A percentile compares a stretch with the other conserved stretches of the same genome.
Evolutionary conservation across 768 basidiomycete species (phyloP).

Genomic region (Leccinum longicurvipes): DNA sequence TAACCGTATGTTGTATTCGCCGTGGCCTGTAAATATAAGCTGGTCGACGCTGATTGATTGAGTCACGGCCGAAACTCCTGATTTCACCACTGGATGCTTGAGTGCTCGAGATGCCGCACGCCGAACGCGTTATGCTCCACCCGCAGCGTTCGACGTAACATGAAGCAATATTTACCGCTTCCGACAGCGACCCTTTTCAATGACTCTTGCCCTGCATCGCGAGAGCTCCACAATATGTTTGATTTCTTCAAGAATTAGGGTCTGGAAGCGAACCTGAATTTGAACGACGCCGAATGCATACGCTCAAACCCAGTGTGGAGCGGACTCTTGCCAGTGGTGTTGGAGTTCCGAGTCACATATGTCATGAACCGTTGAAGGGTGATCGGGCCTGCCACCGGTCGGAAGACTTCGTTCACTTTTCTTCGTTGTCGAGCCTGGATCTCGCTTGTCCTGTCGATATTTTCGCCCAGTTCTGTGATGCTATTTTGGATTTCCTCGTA

Average conservation of each 20-base stretch:
- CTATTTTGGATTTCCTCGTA: too few relatives aligned
- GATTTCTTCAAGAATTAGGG: neutral
- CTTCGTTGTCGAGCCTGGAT: neutral
- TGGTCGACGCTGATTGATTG: neutral
- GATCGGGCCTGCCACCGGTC: neutral
- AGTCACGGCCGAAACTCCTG: neutral
- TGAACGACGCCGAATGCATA: neutral
- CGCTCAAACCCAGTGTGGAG: neutral
- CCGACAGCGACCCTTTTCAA: neutral
- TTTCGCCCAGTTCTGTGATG: too few relatives aligned
- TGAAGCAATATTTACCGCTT: too few relatives aligned
- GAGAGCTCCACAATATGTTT: neutral
- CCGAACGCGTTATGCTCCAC: neutral
- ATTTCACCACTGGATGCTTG: neutral
- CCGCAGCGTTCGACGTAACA: neutral
- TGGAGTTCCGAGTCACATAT: neutral
- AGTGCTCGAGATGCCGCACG: neutral
- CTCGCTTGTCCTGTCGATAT: neutral
- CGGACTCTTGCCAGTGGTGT: too few relatives aligned
- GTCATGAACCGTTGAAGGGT: neutral
- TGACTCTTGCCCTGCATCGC: neutral
- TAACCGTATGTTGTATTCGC: too few relatives aligned
- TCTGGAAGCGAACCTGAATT: neutral
- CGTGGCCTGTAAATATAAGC: neutral
- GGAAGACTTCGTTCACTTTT: neutral